Evolutionary conservation across 768 basidiomycete species (phyloP), one percentile per base, ranked within the genome.

Genomic region (Pisolithus albus): DNA sequence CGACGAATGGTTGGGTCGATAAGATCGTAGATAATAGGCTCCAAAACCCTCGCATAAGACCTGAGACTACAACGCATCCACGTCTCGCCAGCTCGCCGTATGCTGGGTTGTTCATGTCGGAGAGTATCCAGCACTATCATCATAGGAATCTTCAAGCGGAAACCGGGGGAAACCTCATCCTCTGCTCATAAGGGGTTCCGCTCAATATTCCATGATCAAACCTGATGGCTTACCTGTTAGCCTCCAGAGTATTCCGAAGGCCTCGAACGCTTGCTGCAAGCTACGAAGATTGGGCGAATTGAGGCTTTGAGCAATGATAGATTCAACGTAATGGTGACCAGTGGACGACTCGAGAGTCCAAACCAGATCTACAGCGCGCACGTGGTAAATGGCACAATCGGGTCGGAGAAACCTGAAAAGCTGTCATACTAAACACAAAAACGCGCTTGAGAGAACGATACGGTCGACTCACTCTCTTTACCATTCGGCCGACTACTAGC

Each of bases 31-130:
- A 97, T 65, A 9, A 97, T 78, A 0, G 94, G 93, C 63, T 98
- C 95, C 41, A 98, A 73, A 28, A 95, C 77, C n/a, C 92, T 95
- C 62, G 28, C 73, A 64, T 95, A 95, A 2, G 92, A 94, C 64
- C 87, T 89, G 28, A 97, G 75, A 60, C 84, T 92, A 62, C 91
- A 92, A 24, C 94, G 80, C 87, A 99, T 92, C 96, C 96, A 99
- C 0, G 92, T 92, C 66, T 98, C 95, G 13, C 89, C 90, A 30
- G 88, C 75, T 10, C 92, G 79, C 24, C 87, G 83, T 9, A 88
- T 66, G 53, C 70, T 71, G 7, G 91, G 88, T 56, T 92, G 84
- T 30, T 85, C 82, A 37, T 76, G 84, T 59, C 84, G 85, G 45
- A 97, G 68, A 0, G 84, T 83, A 61, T 95, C 92, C 46, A 98